phyloP scores from a whole-genome alignment of 2,329 filamentous ascomycete species.

The Fusarium sp. region DNA sequence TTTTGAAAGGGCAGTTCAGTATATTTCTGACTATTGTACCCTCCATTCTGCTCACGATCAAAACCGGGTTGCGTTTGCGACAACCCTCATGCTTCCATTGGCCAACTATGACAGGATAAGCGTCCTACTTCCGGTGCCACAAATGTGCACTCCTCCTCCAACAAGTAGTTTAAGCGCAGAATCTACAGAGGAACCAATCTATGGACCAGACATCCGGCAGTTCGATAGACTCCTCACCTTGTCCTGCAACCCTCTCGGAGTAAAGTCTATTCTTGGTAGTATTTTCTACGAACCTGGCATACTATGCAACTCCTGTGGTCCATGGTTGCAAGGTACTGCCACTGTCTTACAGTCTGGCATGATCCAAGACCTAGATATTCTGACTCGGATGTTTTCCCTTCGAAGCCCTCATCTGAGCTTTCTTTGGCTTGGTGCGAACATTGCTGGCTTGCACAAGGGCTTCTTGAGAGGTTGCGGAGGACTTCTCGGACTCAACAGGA shows the following conservation, averaged over 20 bases:
- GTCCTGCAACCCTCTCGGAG: conserved; percentile 14
- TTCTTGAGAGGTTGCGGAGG: background rate
- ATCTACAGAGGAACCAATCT: background rate
- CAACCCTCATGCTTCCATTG: background rate
- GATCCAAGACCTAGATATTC: conserved; percentile 4
- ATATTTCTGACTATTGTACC: background rate
- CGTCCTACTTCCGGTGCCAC: background rate
- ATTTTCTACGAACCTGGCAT: conserved; percentile 24
- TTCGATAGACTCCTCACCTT: conserved; percentile 24
- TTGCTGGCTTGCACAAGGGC: conserved; percentile 7
- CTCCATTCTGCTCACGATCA: background rate
- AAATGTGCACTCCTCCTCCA: background rate
- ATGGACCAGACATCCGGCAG: conserved; percentile 10
- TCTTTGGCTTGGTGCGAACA: conserved; percentile 22
- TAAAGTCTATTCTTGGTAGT: conserved; percentile 1
- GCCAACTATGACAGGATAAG: background rate
- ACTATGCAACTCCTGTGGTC: conserved; percentile 13
- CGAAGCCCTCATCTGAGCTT: conserved; percentile 4
- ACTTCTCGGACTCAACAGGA: background rate
- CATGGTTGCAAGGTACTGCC: conserved; percentile 16
- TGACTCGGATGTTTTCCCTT: background rate
- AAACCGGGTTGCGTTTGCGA: background rate
- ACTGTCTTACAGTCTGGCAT: background rate
- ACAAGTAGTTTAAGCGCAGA: background rate
- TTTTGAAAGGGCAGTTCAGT: background rate